These are phyloP conservation scores for Colletotrichum sidae DNA, from an alignment of 2,329 filamentous ascomycete species.

Conservation along the genomic window DNA sequence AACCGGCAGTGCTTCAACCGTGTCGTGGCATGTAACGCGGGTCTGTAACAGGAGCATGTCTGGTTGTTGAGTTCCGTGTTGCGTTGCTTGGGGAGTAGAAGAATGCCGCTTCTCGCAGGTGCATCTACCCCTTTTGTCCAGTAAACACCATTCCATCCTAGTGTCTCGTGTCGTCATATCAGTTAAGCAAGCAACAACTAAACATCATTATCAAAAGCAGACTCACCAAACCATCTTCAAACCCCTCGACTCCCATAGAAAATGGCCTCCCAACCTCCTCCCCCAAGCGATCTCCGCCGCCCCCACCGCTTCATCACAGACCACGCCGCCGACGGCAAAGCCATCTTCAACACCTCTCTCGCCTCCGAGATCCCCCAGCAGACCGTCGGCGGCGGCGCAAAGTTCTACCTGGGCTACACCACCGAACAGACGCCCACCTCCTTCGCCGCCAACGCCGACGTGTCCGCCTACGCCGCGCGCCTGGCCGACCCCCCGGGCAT, in stretches of 20 bases:
- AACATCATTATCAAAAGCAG: neutral
- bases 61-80: neutral
- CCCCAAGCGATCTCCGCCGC: conserved; percentile 28
- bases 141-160: too few relatives aligned
- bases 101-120: neutral
- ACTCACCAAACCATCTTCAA: too few relatives aligned
- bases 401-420: conserved; percentile 43
- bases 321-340: conserved; percentile 47
- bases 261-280: conserved; percentile 9
- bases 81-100: conserved; percentile 13
- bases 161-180: too few relatives aligned
- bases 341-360: conserved; percentile 48
- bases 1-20: conserved; percentile 22
- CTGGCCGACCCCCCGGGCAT: conserved; percentile 43
- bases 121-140: neutral
- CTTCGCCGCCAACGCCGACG: conserved; percentile 39
- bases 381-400: conserved; percentile 36
- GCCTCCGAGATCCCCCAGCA: conserved; percentile 39
- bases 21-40: neutral
- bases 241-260: neutral
- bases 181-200: too few relatives aligned
- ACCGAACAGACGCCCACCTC: conserved; percentile 42
- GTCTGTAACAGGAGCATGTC: neutral
- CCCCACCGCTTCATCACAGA: conserved; percentile 47
- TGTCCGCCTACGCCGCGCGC: conserved; percentile 40